phyloP scores from a whole-genome alignment of 148 eudicot species.

The Silene conica region DNA sequence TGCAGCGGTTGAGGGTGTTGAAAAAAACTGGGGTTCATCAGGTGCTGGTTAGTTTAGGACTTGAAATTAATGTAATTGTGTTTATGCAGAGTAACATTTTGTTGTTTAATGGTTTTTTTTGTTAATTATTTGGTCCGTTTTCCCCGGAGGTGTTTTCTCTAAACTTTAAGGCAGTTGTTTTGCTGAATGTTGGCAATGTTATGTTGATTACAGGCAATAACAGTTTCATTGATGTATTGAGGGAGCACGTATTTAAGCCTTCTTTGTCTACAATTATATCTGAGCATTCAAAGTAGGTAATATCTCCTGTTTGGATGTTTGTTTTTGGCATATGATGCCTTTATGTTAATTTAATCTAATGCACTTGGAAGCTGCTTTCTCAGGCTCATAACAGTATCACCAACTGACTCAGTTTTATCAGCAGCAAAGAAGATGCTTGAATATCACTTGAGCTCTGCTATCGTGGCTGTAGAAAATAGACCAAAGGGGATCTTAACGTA shows the following conservation, averaged over 20 bases:
- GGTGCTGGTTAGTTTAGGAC: conserved; percentile 58
- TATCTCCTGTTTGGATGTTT: conserved; percentile 29
- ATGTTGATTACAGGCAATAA: conserved; percentile 50
- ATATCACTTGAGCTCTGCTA: conserved; percentile 55
- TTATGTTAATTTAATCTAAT: conserved; percentile 13
- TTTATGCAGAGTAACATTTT: neutral
- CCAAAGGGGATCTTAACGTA: conserved; percentile 90
- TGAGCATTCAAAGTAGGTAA: conserved; percentile 98
- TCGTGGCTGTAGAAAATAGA: conserved; percentile 71
- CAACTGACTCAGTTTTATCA: conserved; percentile 73
- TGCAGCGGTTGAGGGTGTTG: conserved; percentile 97
- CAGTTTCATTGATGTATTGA: conserved; percentile 75
- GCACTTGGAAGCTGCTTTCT: conserved; percentile 8
- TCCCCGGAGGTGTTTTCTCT: neutral
- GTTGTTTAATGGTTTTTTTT: neutral
- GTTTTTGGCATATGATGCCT: neutral
- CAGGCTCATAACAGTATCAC: conserved; percentile 82
- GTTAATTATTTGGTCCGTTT: neutral
- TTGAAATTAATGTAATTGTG: neutral
- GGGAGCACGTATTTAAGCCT: conserved; percentile 85
- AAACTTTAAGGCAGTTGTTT: neutral
- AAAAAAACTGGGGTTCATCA: conserved; percentile 84
- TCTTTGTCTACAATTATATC: conserved; percentile 79
- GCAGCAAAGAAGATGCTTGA: conserved; percentile 92
- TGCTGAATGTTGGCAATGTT: neutral